Base-by-base conservation (phyloP, 2,329 filamentous ascomycete genomes). In the Apiospora arundinis region DNA sequence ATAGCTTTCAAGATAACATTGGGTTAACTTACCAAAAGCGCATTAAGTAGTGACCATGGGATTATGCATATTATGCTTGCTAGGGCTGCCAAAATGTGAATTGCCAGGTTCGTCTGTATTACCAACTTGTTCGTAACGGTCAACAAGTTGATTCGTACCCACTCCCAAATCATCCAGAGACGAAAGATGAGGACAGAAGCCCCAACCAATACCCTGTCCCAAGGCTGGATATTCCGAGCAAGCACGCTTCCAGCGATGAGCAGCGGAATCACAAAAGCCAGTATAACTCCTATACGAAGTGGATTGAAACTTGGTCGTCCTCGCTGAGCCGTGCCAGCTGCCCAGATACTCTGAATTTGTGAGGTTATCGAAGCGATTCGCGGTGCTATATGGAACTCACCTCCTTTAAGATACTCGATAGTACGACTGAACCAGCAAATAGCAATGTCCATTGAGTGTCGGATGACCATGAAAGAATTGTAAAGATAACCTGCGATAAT, bases 81-180 rank as follows among this genome's bases (percentile, higher is more conserved):
- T n/a, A n/a, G n/a, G n/a, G n/a, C n/a, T n/a, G n/a, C 48, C 48
- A 52, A 52, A 28, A 52, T 14, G 48, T 52, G 48, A 52, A 52
- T 52, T 14, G 48, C 48, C 23, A 52, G 48, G 48, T 52, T 52
- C 23, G 11, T 52, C 11, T 16, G 48, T 52, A 52, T 52, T 52
- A 28, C 11, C 23, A 52, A 52, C 48, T 52, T 52, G 48, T 52
- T 52, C 48, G 9, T 52, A 4, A 14, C 48, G 6, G 48, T 28
- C 48, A 52, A 14, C 48, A 16, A 14, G 9, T 52, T 52, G 48
- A 52, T 52, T 14, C 4, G 48, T 4, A 52, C 6, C 48, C 48
- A 52, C 48, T 52, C 48, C 48, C 48, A 12, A 52, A 52, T 52
- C 48, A 52, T 52, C 48, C 48, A 52, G 4, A 14, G 12, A 52